These are phyloP conservation scores for Lagenaria siceraria DNA, from an alignment of 306 rosid species.

Conservation along the genomic window DNA sequence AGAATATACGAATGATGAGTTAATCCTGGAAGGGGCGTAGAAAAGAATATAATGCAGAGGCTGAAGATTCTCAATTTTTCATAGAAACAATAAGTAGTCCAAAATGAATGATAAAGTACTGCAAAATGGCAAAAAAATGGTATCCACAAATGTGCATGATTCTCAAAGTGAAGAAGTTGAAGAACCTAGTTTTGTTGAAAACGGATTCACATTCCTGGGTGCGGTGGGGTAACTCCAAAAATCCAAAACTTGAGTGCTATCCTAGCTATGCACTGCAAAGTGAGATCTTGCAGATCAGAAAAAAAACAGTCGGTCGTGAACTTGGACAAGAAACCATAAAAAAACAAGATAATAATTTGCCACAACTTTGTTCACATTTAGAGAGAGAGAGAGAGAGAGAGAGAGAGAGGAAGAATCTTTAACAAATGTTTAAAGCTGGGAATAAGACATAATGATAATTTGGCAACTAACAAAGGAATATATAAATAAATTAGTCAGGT, in stretches of 20 bases:
- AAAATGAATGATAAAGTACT: not conserved
- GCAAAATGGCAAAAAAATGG: not conserved
- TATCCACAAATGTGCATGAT: not conserved
- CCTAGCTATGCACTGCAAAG: constrained; percentile 3
- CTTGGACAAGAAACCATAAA: not conserved
- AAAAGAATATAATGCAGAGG: not conserved
- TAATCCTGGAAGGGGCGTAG: not conserved
- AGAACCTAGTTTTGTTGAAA: constrained; percentile 2
- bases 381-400: not conserved
- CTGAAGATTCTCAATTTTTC: not conserved
- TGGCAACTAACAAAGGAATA: not conserved
- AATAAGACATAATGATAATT: constrained; percentile 7
- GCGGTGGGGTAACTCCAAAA: constrained; percentile 4
- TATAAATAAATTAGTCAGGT: constrained; percentile 2
- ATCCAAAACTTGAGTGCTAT: constrained; percentile 6
- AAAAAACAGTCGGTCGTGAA: not conserved
- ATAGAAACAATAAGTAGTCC: not conserved
- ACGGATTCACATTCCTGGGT: constrained; percentile 8
- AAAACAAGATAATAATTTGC: not conserved
- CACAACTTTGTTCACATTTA: constrained; percentile 1
- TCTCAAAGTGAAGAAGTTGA: not conserved
- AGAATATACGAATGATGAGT: not conserved
- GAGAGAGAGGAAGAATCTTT: not conserved
- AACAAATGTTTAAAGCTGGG: constrained; percentile 4
- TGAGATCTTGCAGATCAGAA: constrained; percentile 7